A percentile compares a stretch with the other conserved stretches of the same genome.
Conservation (phyloP, 1,284 basidiomycete species). For the Austroboletus niveus region DNA sequence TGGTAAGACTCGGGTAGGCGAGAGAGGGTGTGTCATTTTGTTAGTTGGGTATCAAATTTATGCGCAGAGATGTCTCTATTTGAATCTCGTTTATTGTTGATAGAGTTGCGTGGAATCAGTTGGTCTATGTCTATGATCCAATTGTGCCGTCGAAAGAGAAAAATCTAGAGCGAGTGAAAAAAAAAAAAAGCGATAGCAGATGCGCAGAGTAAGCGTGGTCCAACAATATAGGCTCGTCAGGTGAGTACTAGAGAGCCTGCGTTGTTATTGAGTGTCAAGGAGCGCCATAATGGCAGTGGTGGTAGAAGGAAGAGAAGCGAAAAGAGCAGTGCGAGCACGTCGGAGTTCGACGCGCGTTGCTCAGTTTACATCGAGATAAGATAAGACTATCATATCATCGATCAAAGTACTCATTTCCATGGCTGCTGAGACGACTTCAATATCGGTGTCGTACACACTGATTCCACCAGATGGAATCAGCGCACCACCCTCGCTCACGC, state of each 20-base stretch:
- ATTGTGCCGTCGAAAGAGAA: constrained; percentile 1
- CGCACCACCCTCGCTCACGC: constrained; percentile 19
- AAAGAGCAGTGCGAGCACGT: neutral
- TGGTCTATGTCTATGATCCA: constrained; percentile 13
- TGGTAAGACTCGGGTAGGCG: constrained; percentile 48
- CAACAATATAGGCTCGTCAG: constrained; percentile 19
- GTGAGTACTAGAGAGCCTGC: constrained; percentile 20
- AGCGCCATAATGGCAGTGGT: constrained; percentile 32
- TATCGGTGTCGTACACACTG: constrained; percentile 52
- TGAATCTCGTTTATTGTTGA: constrained; percentile 13
- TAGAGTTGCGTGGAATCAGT: constrained; percentile 28
- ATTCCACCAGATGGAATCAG: constrained; percentile 40
- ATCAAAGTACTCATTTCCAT: constrained; percentile 18
- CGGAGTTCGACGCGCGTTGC: constrained; percentile 15
- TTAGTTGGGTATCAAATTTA: too few species aligned
- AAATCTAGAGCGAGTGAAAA: neutral
- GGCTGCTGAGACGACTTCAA: constrained; percentile 19
- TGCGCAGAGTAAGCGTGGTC: neutral
- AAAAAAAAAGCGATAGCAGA: neutral
- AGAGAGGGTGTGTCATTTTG: constrained; percentile 14
- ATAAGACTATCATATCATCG: too few species aligned
- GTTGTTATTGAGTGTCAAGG: constrained; percentile 32
- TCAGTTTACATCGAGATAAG: neutral
- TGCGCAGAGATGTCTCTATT: constrained; percentile 1
- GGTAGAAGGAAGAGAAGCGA: constrained; percentile 1